phyloP scores from a whole-genome alignment of 2,329 filamentous ascomycete genomes.

The Phaeophleospora eucalypticola region DNA sequence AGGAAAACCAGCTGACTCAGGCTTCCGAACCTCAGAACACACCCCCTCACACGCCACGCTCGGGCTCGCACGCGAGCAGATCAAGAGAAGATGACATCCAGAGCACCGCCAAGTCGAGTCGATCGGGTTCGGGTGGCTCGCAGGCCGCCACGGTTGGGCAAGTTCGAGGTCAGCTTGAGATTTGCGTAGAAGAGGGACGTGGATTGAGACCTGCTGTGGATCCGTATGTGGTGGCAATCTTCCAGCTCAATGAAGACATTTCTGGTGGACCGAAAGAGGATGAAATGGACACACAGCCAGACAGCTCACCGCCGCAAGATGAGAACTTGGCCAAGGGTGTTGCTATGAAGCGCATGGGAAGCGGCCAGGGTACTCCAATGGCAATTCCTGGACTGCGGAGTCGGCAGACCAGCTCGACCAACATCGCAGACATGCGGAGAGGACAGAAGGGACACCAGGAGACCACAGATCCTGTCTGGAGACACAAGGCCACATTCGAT shows the following conservation, averaged over 20 bases:
- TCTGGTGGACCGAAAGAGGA: conserved; percentile 73
- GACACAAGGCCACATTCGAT: conserved; percentile 91
- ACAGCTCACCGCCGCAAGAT: conserved; percentile 42
- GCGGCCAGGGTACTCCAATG: conserved; percentile 79
- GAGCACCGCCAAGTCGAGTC: conserved; percentile 35
- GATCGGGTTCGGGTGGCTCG: conserved; percentile 32
- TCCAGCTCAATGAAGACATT: conserved; percentile 94
- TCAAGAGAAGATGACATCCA: conserved; percentile 24
- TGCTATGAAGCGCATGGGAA: conserved; percentile 57
- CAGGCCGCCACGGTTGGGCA: conserved; percentile 59
- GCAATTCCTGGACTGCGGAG: conserved; percentile 89
- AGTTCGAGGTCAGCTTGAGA: conserved; percentile 80
- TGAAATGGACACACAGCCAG: conserved; percentile 41
- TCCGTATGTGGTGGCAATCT: conserved; percentile 93
- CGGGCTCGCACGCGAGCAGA: conserved; percentile 65
- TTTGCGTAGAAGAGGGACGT: conserved; percentile 82
- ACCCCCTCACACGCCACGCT: conserved; percentile 82
- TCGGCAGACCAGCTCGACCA: conserved; percentile 93
- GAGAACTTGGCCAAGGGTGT: conserved; percentile 51
- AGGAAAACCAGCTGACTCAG: conserved; percentile 72
- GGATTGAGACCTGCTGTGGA: conserved; percentile 77
- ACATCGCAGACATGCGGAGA: conserved; percentile 59
- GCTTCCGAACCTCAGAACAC: conserved; percentile 78
- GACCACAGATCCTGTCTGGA: conserved; percentile 86
- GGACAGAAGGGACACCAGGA: conserved; percentile 55